phyloP scores from a whole-genome alignment of 179 eudicot species.

The Beta macrorhiza region DNA sequence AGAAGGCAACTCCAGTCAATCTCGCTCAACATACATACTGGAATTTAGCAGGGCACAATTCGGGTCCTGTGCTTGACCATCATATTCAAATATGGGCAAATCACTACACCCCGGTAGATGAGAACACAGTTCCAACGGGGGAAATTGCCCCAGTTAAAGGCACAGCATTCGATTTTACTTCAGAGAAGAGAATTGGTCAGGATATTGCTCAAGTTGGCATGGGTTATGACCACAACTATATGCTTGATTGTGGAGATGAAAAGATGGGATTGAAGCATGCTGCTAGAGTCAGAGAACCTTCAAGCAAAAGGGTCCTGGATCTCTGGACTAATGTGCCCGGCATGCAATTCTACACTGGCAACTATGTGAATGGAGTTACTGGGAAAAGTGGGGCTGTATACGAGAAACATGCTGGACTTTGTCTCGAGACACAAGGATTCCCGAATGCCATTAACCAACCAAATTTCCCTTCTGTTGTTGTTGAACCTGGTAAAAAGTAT shows the following conservation, averaged over 20 bases:
- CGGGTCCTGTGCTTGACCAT: conserved; percentile 74
- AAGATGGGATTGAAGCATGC: conserved; percentile 76
- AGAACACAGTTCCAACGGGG: conserved; percentile 70
- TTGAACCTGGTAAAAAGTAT: conserved; percentile 75
- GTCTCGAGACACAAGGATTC: conserved; percentile 95
- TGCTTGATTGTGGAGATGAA: conserved; percentile 79
- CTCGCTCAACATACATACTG: conserved; percentile 96
- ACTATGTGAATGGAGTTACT: conserved; percentile 66
- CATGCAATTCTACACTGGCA: conserved; percentile 91
- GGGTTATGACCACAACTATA: conserved; percentile 92
- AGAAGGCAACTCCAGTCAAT: conserved; percentile 84
- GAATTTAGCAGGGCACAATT: conserved; percentile 85
- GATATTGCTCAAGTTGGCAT: conserved; percentile 68
- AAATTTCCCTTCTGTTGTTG: conserved; percentile 73
- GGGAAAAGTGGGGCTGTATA: conserved; percentile 91
- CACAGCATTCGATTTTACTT: conserved; percentile 80
- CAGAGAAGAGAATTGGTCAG: conserved; percentile 70
- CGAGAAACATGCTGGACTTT: conserved; percentile 69
- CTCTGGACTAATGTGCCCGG: conserved; percentile 92
- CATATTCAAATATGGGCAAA: conserved; percentile 64
- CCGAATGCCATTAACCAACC: conserved; percentile 81
- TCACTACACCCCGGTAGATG: conserved; percentile 80
- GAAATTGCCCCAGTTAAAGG: conserved; percentile 70
- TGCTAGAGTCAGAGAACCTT: conserved; percentile 66
- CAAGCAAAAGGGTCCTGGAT: conserved; percentile 71